A percentile compares a stretch with the other conserved stretches of the same genome.
Conservation (phyloP, 2,329 filamentous ascomycete genomes). For the Aspergillus chevalieri region DNA sequence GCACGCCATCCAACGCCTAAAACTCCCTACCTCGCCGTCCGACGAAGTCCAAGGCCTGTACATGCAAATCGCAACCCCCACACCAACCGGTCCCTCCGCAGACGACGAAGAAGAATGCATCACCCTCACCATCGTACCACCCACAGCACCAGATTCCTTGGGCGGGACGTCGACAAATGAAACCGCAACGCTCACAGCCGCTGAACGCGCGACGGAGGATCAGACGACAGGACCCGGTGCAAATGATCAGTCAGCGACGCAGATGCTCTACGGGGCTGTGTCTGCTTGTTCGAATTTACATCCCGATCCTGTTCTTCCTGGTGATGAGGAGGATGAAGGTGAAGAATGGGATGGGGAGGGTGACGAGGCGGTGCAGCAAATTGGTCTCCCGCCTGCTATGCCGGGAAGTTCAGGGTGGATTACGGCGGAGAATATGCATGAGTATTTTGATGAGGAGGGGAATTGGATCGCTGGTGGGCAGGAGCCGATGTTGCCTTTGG, state of each 20-base stretch:
- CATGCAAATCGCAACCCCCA: conserved; percentile 40
- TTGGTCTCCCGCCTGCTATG: conserved; percentile 41
- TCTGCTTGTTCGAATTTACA: conserved; percentile 46
- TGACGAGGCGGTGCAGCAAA: conserved; percentile 27
- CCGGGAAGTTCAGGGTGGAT: conserved; percentile 52
- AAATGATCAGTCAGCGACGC: conserved; percentile 29
- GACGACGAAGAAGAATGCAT: conserved; percentile 39
- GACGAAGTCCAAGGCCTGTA: conserved; percentile 40
- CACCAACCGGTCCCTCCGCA: conserved; percentile 25
- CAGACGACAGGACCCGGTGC: conserved; percentile 10
- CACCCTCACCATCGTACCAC: conserved; percentile 39
- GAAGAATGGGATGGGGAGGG: conserved; percentile 27
- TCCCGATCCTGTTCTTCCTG: conserved; percentile 37
- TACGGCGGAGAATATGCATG: conserved; percentile 81
- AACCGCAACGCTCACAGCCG: not conserved
- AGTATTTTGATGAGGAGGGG: conserved; percentile 75
- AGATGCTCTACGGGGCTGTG: conserved; percentile 40
- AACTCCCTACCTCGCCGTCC: conserved; percentile 21
- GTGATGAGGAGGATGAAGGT: conserved; percentile 24
- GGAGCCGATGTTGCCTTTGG: conserved; percentile 31
- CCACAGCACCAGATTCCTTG: conserved; percentile 11
- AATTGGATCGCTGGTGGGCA: conserved; percentile 62
- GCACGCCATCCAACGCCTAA: conserved; percentile 43
- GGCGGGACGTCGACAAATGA: not conserved
- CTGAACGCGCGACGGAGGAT: conserved; percentile 19